Evolutionary conservation across 129 eudicot species (phyloP).

Genomic region (Artemisia tridentata): DNA sequence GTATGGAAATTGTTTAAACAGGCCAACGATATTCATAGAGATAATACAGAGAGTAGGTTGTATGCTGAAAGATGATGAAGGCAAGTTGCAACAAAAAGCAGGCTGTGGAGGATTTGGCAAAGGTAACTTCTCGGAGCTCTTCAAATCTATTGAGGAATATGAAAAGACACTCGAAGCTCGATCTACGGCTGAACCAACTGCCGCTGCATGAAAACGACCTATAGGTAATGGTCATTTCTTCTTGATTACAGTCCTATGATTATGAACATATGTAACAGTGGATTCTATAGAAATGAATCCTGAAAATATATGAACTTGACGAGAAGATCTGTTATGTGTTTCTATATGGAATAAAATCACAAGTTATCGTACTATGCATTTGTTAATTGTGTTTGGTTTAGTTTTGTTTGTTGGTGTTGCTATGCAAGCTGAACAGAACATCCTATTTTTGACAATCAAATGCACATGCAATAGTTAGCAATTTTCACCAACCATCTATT

Average conservation of each 20-base stretch:
- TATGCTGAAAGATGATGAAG: slow-evolving; percentile 73
- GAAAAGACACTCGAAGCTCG: slow-evolving; percentile 86
- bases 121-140: slow-evolving; percentile 94
- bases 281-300: slow-evolving; percentile 22
- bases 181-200: slow-evolving; percentile 11
- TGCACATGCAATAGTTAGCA: not conserved
- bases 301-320: slow-evolving; percentile 15
- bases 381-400: not conserved
- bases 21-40: slow-evolving; percentile 94
- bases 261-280: slow-evolving; percentile 6
- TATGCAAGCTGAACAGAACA: not conserved
- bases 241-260: not conserved
- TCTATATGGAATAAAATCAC: not conserved
- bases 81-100: slow-evolving; percentile 76
- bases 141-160: slow-evolving; percentile 87
- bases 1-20: slow-evolving; percentile 31
- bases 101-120: slow-evolving; percentile 99
- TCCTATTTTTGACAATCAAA: not conserved
- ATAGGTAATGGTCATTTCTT: not conserved
- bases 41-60: slow-evolving; percentile 96
- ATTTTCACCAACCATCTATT: not conserved
- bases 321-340: slow-evolving; percentile 1
- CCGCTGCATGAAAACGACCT: slow-evolving; percentile 6
- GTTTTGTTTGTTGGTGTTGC: not conserved
- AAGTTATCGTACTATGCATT: not conserved